A percentile compares a stretch with the other conserved stretches of the same genome.
These are phyloP conservation scores for Lactarius tabidus DNA, from an alignment of 768 basidiomycete genomes.

Conservation along the genomic window DNA sequence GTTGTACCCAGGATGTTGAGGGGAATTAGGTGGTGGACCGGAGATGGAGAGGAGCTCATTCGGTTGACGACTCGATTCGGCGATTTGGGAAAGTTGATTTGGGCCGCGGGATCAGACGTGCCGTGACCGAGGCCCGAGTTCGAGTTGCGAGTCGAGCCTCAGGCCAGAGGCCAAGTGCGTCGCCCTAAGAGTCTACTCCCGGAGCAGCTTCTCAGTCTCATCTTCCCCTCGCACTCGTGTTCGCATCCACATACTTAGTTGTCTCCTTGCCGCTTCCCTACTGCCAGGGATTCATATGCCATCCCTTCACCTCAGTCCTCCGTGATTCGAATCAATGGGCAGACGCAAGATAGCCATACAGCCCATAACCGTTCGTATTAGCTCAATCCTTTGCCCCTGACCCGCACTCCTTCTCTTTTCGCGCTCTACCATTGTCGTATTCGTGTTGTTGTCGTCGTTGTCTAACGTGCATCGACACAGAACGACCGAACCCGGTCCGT, in stretches of 20 bases:
- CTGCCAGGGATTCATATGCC: slow-evolving; percentile 9
- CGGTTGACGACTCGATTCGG: slow-evolving; percentile 12
- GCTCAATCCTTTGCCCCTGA: neutral
- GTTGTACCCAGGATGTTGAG: too few species aligned
- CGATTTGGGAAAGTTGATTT: slow-evolving; percentile 22
- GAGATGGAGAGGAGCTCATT: too few species aligned
- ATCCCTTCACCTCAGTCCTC: slow-evolving; percentile 2
- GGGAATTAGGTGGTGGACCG: neutral
- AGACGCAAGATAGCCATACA: slow-evolving; percentile 80
- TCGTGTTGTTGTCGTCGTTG: slow-evolving; percentile 22
- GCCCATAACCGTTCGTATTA: slow-evolving; percentile 63
- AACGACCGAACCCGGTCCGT: slow-evolving; percentile 90
- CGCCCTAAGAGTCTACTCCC: slow-evolving; percentile 21
- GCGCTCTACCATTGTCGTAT: slow-evolving; percentile 27
- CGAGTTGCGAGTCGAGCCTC: slow-evolving; percentile 12
- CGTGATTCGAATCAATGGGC: slow-evolving; percentile 45
- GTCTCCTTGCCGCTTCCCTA: neutral
- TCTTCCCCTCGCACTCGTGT: slow-evolving; percentile 12
- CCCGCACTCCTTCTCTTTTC: slow-evolving; percentile 15
- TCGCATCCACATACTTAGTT: neutral
- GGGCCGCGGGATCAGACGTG: slow-evolving; percentile 24
- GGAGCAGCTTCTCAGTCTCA: neutral
- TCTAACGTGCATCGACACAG: slow-evolving; percentile 48
- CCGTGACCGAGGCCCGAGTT: slow-evolving; percentile 1
- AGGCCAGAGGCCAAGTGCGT: neutral